A percentile compares a stretch with the other conserved stretches of the same genome.
Conservation (phyloP, 257 asterid genomes). For the Jacaranda copaia region DNA sequence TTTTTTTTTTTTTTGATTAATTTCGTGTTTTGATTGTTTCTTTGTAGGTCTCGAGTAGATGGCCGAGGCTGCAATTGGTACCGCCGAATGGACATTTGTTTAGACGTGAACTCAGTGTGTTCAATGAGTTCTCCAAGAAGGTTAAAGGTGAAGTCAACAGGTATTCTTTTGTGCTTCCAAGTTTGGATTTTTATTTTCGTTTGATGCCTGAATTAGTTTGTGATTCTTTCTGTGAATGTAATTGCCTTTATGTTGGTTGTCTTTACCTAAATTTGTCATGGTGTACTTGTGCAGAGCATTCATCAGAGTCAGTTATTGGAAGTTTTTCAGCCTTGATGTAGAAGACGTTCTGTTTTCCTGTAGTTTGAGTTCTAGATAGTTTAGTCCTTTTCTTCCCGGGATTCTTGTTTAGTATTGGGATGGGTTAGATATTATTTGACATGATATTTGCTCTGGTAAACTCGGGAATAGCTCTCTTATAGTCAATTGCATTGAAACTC, state of each 20-base stretch:
- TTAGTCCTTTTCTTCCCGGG: too few relatives aligned
- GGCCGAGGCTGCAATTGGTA: conserved; percentile 40
- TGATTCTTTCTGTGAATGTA: neutral
- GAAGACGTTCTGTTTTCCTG: too few relatives aligned
- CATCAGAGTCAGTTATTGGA: too few relatives aligned
- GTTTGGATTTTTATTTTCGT: neutral
- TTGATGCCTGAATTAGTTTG: neutral
- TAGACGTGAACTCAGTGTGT: conserved; percentile 70
- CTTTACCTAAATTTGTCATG: too few relatives aligned
- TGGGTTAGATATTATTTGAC: neutral
- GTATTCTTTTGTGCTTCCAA: conserved; percentile 36
- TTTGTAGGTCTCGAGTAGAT: conserved; percentile 50
- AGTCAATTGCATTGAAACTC: neutral
- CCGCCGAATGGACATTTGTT: conserved; percentile 46
- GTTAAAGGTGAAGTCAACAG: conserved; percentile 70
- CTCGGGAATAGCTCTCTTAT: neutral
- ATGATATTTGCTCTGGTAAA: neutral
- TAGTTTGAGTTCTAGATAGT: too few relatives aligned
- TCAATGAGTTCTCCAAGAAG: conserved; percentile 77
- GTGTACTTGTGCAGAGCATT: too few relatives aligned
- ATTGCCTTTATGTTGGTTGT: too few relatives aligned
- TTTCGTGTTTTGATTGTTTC: neutral
- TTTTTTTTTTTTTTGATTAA: too few relatives aligned
- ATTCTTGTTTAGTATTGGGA: neutral
- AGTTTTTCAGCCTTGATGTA: too few relatives aligned